These are phyloP conservation scores for Aspergillus novofumigatus DNA, from an alignment of 2,329 filamentous ascomycete genomes.

Conservation along the genomic window DNA sequence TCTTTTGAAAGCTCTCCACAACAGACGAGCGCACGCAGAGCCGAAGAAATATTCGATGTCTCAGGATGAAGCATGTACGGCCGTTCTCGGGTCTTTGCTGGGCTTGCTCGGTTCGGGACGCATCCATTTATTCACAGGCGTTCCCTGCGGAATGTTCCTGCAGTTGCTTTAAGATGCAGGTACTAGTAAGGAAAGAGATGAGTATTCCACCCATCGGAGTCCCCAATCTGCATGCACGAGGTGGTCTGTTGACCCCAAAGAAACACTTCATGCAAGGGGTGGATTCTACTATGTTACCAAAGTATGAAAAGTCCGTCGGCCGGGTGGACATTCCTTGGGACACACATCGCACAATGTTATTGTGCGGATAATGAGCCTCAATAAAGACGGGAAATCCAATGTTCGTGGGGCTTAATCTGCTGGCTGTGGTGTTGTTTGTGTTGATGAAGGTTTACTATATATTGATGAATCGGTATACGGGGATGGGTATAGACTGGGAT, in stretches of 20 bases:
- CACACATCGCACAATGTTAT: no score
- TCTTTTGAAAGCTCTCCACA: no score
- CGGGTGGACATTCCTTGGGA: neutral
- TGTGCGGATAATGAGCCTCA: conserved; percentile 43
- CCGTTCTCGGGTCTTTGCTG: no score
- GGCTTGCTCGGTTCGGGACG: no score
- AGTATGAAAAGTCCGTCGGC: neutral
- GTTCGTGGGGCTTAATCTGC: conserved; percentile 46
- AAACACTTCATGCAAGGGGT: neutral
- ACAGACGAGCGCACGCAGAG: no score
- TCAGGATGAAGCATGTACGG: no score
- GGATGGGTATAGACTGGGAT: conserved; percentile 30
- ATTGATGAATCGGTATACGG: conserved; percentile 34
- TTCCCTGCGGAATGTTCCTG: no score
- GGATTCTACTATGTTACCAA: neutral
- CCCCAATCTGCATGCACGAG: neutral
- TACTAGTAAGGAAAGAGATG: no score
- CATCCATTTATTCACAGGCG: no score
- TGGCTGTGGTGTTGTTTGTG: conserved; percentile 47
- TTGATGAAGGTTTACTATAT: conserved; percentile 28
- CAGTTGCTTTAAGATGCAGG: no score
- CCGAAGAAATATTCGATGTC: no score
- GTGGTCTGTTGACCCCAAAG: neutral
- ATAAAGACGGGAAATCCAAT: conserved; percentile 52
- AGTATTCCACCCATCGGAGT: neutral